Base-by-base conservation (phyloP, 169 alveolate genomes). In the Cryptosporidium parvum region DNA sequence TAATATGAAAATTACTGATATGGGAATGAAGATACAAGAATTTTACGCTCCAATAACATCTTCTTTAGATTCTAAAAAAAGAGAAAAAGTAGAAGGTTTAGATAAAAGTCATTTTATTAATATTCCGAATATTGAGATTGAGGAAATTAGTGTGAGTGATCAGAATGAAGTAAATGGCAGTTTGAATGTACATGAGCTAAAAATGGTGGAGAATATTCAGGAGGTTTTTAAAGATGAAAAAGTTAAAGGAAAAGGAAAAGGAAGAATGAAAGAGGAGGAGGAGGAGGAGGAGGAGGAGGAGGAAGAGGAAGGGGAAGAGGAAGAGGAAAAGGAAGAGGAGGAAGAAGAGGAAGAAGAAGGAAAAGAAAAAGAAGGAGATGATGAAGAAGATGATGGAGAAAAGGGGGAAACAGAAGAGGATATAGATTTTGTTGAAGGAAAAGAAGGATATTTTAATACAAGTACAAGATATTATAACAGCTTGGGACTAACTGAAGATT, bases 401-500 rank as follows among this genome's bases (percentile, higher is more conserved):
- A 14, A 56, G 37, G 35, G 10, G 3, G 35, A n/a, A 0, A 37
- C 21, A 9, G 35, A 23, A 37, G 67, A n/a, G 37, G 23, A 56
- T 0, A 37, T 0, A 56, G 35, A 56, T 56, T 3, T 5, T 9
- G 14, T 9, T 9, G 12, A 21, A 9, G 37, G 35, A 5, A 26
- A 26, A 0, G 67, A 56, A 56, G 67, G 35, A 9, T n/a, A 56
- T 26, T 56, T 26, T 26, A 56, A 21, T 9, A 56, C 67, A 16
- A n/a, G 18, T 26, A 65, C 72, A 7, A 37, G 44, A 14, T 37
- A 65, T 65, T 35, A 31, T 26, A 65, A 65, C 72, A 37, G 72
- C 12, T 35, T 65, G 44, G 72, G 72, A n/a, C 52, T 65, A 7
- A 65, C 51, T 35, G 42, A 14, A n/a, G 72, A 65, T 29, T 65